A percentile compares a stretch with the other conserved stretches of the same genome.
Evolutionary conservation across 352 stramenopile species (phyloP).

Genomic region (Thraustochytrium sp.): DNA sequence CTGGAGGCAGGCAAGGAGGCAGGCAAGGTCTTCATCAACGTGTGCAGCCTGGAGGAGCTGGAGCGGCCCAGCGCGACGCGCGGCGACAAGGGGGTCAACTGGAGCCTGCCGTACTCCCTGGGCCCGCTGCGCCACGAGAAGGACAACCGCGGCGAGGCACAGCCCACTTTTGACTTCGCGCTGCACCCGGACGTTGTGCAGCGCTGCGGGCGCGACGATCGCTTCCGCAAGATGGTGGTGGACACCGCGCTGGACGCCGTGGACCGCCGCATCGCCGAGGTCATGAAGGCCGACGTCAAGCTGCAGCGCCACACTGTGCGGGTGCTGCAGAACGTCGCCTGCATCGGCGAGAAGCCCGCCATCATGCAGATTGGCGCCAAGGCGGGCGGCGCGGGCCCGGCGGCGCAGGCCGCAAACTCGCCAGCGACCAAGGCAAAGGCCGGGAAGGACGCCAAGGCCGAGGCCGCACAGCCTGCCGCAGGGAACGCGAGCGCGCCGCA

Average conservation of each 20-base stretch:
- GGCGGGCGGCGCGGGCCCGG: not conserved
- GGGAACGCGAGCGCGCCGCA: not conserved
- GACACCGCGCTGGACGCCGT: conserved; percentile 74
- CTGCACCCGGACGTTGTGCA: conserved; percentile 77
- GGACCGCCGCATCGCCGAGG: conserved; percentile 58
- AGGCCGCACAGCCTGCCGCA: not conserved
- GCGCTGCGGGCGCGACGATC: conserved; percentile 56
- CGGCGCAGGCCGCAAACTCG: not conserved
- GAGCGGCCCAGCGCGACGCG: conserved; percentile 63
- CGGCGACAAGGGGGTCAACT: conserved; percentile 54
- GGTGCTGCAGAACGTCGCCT: conserved; percentile 52
- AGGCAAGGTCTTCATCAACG: conserved; percentile 85
- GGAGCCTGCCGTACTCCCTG: conserved; percentile 80
- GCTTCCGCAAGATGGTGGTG: conserved; percentile 76
- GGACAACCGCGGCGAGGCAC: conserved; percentile 67
- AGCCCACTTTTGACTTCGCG: conserved; percentile 80
- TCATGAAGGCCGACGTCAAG: conserved; percentile 49
- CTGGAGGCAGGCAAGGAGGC: conserved; percentile 29
- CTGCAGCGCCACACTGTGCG: conserved; percentile 48
- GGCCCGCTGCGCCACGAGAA: conserved; percentile 76
- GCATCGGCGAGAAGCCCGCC: conserved; percentile 53
- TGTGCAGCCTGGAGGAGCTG: conserved; percentile 76
- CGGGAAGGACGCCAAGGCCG: not conserved
- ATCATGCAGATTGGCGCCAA: conserved; percentile 48
- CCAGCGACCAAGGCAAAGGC: not conserved